Conservation (phyloP, 169 alveolate genomes). For the Plasmodium malariae region DNA sequence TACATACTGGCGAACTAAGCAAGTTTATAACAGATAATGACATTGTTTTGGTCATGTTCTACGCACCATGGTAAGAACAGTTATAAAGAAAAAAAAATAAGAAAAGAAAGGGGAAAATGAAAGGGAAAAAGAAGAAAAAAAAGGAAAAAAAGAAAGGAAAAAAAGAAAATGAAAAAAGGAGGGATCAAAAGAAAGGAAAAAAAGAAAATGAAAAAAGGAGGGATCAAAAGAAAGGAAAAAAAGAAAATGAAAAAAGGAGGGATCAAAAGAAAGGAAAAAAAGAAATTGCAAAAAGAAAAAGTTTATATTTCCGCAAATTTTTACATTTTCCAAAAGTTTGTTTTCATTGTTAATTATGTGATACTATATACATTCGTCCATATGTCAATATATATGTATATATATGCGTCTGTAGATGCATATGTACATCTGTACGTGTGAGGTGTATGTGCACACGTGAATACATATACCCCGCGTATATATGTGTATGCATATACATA, state of each 20-base stretch:
- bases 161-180: neutral
- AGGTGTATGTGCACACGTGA: neutral
- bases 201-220: too few species aligned
- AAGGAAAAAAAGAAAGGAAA: neutral
- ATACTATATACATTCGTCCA: neutral
- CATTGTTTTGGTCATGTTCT: constrained; percentile 60
- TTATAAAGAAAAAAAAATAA: neutral
- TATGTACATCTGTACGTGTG: neutral
- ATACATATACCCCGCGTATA: neutral
- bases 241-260: too few species aligned
- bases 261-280: too few species aligned
- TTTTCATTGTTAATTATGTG: too few species aligned
- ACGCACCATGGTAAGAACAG: constrained; percentile 63
- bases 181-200: too few species aligned
- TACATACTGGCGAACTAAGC: constrained; percentile 56
- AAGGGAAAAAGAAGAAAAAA: too few species aligned
- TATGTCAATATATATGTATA: neutral
- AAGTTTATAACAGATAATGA: constrained; percentile 57
- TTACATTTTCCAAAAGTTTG: too few species aligned
- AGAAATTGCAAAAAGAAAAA: too few species aligned
- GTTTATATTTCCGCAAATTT: too few species aligned
- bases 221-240: too few species aligned
- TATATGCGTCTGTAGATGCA: neutral
- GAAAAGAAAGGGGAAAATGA: too few species aligned
- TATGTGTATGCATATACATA: constrained; percentile 75